Conservation (phyloP, 2,329 filamentous ascomycete species). For the Neopestalotiopsis clavispora region DNA sequence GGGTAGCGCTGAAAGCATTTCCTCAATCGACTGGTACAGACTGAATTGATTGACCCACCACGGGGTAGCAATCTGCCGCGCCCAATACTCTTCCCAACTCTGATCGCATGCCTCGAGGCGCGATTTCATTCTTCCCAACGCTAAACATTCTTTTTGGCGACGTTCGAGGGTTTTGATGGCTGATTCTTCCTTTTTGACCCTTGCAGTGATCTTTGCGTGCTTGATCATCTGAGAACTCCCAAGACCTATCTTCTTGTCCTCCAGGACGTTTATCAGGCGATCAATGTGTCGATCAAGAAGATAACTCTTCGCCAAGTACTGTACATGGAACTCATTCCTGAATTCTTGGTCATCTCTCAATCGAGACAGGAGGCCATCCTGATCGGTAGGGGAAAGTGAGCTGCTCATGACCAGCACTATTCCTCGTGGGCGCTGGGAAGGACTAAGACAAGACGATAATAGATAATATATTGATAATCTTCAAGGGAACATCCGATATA, state of each 20-base stretch:
- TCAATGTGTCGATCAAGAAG: neutral
- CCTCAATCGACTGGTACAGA: neutral
- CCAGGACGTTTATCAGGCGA: neutral
- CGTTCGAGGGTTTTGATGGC: neutral
- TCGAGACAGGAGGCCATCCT: neutral
- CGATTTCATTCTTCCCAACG: neutral
- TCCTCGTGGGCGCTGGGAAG: too few relatives aligned
- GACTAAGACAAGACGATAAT: too few relatives aligned
- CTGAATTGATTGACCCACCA: neutral
- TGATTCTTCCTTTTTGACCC: neutral
- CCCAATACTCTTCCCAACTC: neutral
- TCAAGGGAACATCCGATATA: too few relatives aligned
- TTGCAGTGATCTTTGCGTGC: neutral
- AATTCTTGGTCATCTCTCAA: neutral
- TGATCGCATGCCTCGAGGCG: neutral
- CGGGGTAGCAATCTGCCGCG: neutral
- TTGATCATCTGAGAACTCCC: neutral
- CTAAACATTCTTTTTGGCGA: neutral
- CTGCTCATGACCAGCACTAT: too few relatives aligned
- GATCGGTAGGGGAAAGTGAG: too few relatives aligned
- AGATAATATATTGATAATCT: too few relatives aligned
- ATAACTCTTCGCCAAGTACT: neutral
- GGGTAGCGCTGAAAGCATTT: slow-evolving; percentile 17
- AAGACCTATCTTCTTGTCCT: neutral
- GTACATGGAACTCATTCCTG: neutral